Evolutionary conservation across 2,329 filamentous ascomycete genomes (phyloP), one percentile per base, ranked within the genome.

Genomic region (Aspergillus alliaceus): DNA sequence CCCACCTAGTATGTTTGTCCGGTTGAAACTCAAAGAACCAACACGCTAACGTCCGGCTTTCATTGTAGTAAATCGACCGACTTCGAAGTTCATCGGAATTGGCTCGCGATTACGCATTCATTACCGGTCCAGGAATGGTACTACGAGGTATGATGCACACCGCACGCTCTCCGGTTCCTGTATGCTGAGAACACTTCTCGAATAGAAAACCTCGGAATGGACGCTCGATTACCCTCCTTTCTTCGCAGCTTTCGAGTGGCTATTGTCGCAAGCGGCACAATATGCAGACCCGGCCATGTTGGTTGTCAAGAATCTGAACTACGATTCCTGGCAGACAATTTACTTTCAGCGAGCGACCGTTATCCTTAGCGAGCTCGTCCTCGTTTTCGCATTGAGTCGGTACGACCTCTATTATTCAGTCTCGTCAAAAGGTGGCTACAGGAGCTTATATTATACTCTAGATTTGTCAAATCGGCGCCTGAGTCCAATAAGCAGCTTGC

Each of bases 181-280:
- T 8, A 27, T 35, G 47, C 47, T 48, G 4, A 35, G 18, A 51
- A 32, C 25, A n/a, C 31, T 48, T 31, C 18, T 1, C 37, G 29
- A 44, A 34, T 65, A 88, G 82, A 89, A 93, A 78, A 96, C 93
- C 2, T 99, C 95, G 58, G 91, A 98, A 91, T 99, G 95, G 95
- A 99, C 95, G 0, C 88, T 99, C 70, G 95, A 99, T 79, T 99
- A 99, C 73, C 95, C 95, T 31, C 95, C 95, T 7, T 97, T 98
- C 78, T 99, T 99, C 72, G 95, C 95, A 65, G 93, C 90, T 73
- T 97, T 98, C 77, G 95, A 99, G 82, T 98, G 91, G 91, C 73
- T 87, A 44, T 82, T 99, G 67, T 95, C 93, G 47, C 90, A 95
- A 68, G 80, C 87, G 57, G 95, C 93, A 25, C 84, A 81, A 63